Base-by-base conservation (phyloP, 2,329 filamentous ascomycete genomes). In the Beauveria varroae region DNA sequence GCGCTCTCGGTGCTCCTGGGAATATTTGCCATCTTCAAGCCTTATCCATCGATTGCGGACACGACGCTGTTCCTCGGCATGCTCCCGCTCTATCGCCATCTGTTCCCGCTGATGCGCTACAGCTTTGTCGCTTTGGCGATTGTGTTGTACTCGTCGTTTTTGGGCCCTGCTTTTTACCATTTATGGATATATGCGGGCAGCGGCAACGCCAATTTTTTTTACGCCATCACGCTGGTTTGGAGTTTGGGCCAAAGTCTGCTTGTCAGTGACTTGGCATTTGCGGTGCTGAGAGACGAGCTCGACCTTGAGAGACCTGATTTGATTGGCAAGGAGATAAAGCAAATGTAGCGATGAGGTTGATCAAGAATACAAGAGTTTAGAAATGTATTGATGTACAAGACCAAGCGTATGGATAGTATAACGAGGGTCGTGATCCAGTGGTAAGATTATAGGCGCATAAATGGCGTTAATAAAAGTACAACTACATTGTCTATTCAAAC, bases 141-240 rank as follows among this genome's bases (percentile, higher is more conserved):
- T 2, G 81, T 99, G 44, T 78, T 98, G 10, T 99, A 99, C 73
- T 88, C 91, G 26, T 89, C 88, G 3, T 87, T 96, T 64, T 82
- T 99, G 0, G 95, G 95, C 0, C 95, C 95, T 1, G 92, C 93
- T 0, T 99, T 99, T 72, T 96, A 98, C 73, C 88, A 99, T 71
- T 79, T 99, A 5, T 99, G 95, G 95, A 93, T 99, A 62, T 99
- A 98, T 71, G 95, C 95, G 2, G 95, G 95, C 55, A 96, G 92
- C 61, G 95, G 95, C 30, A 99, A 99, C 69, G 95, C 95, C 63
- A 99, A 99, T 73, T 99, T 99, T 78, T 99, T 99, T 77, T 99
- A 99, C 72, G 95, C 95, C 66, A 98, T 99, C 68, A 99, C 95
- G 0, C 78, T 99, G n/a, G 95, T 99, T 0, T 99, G 95, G 95